A percentile compares a stretch with the other conserved stretches of the same genome.
phyloP scores from a whole-genome alignment of 2,329 filamentous ascomycete genomes.

The Diaporthe citrichinensis region DNA sequence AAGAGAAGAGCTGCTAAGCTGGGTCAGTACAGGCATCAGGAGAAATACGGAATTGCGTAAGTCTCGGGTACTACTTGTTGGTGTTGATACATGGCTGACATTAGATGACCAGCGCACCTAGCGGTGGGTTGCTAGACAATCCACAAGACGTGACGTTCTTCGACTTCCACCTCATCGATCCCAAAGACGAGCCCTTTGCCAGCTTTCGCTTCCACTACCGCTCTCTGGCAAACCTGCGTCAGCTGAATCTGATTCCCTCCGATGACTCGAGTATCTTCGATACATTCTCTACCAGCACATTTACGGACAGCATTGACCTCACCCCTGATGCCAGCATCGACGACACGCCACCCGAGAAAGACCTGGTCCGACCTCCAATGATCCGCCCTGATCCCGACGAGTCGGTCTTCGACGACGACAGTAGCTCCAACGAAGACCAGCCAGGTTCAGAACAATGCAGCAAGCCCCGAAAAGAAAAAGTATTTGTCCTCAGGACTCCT shows the following conservation, averaged over 20 bases:
- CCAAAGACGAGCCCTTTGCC: constrained; percentile 65
- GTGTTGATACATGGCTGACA: constrained; percentile 24
- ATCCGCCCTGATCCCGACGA: constrained; percentile 6
- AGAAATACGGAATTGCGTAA: constrained; percentile 68
- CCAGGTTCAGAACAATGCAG: neutral
- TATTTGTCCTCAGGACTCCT: constrained; percentile 30
- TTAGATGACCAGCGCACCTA: constrained; percentile 59
- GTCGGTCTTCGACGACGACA: constrained; percentile 34
- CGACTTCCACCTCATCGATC: constrained; percentile 66
- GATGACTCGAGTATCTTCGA: constrained; percentile 35
- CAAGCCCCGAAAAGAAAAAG: constrained; percentile 29
- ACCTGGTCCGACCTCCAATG: neutral
- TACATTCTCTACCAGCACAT: constrained; percentile 20
- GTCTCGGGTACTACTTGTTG: constrained; percentile 44
- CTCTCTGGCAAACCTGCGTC: constrained; percentile 62
- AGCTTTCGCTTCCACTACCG: constrained; percentile 71
- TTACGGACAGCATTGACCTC: constrained; percentile 6
- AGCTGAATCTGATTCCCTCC: constrained; percentile 62
- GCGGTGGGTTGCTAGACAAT: constrained; percentile 65
- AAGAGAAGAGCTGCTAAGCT: constrained; percentile 58
- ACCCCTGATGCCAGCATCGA: constrained; percentile 1
- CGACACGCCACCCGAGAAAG: neutral
- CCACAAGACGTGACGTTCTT: constrained; percentile 66
- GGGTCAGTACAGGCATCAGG: constrained; percentile 60
- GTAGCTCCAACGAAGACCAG: neutral